Evolutionary conservation across 2,329 filamentous ascomycete genomes (phyloP), one percentile per base, ranked within the genome.

Genomic region (Fusarium goolgardi): DNA sequence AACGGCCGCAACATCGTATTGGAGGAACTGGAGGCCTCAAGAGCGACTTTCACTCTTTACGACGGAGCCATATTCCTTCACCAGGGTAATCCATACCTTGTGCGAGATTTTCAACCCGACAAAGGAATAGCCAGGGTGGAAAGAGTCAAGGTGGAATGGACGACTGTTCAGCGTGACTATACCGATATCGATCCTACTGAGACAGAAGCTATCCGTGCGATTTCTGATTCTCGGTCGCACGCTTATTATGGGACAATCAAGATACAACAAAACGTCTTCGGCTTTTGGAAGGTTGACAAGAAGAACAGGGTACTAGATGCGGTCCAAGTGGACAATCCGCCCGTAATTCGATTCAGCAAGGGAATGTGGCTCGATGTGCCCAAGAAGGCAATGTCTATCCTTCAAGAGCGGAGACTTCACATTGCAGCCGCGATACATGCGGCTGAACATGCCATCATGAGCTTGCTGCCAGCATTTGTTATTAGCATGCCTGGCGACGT

Each of bases 311-410:
- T 98, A 59, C 86, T 98, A 16, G 96, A 99, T 76, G 95, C 95
- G 4, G 91, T 98, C 0, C 88, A 95, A 62, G 94, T 98, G 23
- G 93, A 97, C 77, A 97, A 97, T 71, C 94, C 95, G 5, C 94
- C 96, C 0, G 93, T 98, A 52, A 88, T 96, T 50, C 88, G 94
- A 5, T 86, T 90, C 75, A 92, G 88, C 73, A 96, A 96, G 76
- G 96, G 94, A 39, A 92, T 97, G 88, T 99, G 96, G 96, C 86
- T 98, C 16, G 95, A 98, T 76, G 89, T 99, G 4, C 95, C 96
- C 0, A 90, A 89, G 64, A 78, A 78, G 1, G 94, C 94, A 0
- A 86, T 98, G 8, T 88, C 93, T 16, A 94, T 97, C 41, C 85
- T 99, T 2, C 86, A 90, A 40, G 85, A 85, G 1, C 84, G 90